phyloP scores from a whole-genome alignment of 352 stramenopile genomes.

The Phytophthora sp. region DNA sequence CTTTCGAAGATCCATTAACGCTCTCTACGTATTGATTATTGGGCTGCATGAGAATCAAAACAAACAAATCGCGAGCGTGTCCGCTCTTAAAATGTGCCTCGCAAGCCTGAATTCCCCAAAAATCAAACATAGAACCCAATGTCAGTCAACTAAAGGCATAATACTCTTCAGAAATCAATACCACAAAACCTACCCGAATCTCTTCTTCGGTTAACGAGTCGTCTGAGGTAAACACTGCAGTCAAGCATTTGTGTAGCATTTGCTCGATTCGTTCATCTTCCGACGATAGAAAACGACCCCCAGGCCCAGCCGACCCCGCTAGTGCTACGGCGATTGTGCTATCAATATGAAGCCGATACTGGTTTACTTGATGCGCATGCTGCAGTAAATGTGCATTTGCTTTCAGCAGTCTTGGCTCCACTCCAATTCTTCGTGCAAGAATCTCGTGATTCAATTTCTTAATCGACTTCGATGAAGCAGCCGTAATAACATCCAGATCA shows the following conservation, averaged over 20 bases:
- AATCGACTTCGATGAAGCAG: neutral
- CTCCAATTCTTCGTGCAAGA: constrained; percentile 41
- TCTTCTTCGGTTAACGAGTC: constrained; percentile 62
- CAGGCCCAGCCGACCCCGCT: constrained; percentile 19
- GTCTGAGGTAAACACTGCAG: constrained; percentile 84
- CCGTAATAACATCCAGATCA: constrained; percentile 28
- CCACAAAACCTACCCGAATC: constrained; percentile 45
- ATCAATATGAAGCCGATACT: constrained; percentile 41
- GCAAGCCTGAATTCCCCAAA: constrained; percentile 53
- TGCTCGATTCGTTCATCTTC: constrained; percentile 83
- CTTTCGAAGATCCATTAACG: constrained; percentile 32
- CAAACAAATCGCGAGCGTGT: constrained; percentile 80
- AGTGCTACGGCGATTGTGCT: constrained; percentile 26
- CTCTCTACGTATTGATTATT: constrained; percentile 76
- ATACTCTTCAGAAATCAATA: neutral
- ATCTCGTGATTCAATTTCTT: constrained; percentile 23
- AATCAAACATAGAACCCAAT: neutral
- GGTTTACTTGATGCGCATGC: constrained; percentile 52
- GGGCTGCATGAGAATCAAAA: constrained; percentile 88
- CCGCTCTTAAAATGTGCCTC: constrained; percentile 68
- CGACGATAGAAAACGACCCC: constrained; percentile 54
- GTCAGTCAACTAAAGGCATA: constrained; percentile 4
- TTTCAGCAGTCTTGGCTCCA: constrained; percentile 47
- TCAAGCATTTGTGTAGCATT: constrained; percentile 84
- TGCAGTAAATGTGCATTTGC: constrained; percentile 45